Evolutionary conservation across 2,329 filamentous ascomycete genomes (phyloP), one percentile per base, ranked within the genome.

Genomic region (Nemania bipapillata): DNA sequence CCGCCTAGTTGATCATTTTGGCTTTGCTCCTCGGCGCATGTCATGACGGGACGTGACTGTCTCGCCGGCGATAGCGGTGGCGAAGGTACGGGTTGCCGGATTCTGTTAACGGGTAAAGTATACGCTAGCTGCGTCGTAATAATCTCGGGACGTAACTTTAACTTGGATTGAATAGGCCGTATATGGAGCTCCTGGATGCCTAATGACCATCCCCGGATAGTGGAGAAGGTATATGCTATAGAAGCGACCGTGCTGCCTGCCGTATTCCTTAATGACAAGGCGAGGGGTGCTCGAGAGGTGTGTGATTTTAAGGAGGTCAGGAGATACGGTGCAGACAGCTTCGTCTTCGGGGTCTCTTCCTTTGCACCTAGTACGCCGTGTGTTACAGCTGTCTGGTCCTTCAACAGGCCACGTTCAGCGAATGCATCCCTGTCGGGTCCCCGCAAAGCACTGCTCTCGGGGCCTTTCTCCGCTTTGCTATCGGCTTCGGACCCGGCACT

Each of bases 121-220:
- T 81, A 83, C 15, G 83, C 83, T 3, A 84, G 74, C 7, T 79
- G 75, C 2, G 82, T 83, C 0, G 80, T 78, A 1, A 72, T 77
- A 24, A 84, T 77, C 12, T 81, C 78, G 0, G 82, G 73, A 1
- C 55, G 66, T 3, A 70, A 50, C 30, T 73, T 73, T 12, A 72
- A 69, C 5, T 4, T 61, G n/a, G 77, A 78, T 32, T 74, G 68
- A 1, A 77, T 74, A 4, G 74, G 75, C 0, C 76, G 80, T 50
- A 97, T 85, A 66, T 91, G 89, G 50, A 97, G 83, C 79, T 97
- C 95, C 79, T 98, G 95, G n/a, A 98, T 88, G 1, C 94, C 94
- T 17, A 97, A 87, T 7, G 92, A 94, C 92, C 94, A 97, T 30
- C 94, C 94, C 50, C 89, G 89, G 2, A 90, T 84, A 1, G 92